A percentile compares a stretch with the other conserved stretches of the same genome.
phyloP scores from a whole-genome alignment of 495 filamentous ascomycete species.

The Tuber melanosporum region DNA sequence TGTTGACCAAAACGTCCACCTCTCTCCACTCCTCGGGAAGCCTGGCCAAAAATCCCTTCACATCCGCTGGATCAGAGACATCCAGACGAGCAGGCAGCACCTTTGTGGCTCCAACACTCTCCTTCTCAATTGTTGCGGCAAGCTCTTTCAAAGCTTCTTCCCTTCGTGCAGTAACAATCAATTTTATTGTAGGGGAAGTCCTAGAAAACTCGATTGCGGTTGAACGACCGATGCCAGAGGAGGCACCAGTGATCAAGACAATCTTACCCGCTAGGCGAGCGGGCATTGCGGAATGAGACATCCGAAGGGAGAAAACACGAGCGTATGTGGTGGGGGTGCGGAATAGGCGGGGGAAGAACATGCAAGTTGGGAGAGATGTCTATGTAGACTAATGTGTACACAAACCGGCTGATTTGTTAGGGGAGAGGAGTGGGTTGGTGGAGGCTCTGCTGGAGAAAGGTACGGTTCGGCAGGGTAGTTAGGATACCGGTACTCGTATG shows the following conservation, averaged over 20 bases:
- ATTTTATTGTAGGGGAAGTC: slow-evolving; percentile 69
- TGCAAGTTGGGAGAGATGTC: slow-evolving; percentile 21
- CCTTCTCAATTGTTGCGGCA: slow-evolving; percentile 67
- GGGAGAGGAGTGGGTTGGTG: not conserved
- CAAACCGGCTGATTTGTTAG: slow-evolving; percentile 5
- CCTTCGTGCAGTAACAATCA: slow-evolving; percentile 81
- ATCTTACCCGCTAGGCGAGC: slow-evolving; percentile 93
- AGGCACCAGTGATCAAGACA: slow-evolving; percentile 84
- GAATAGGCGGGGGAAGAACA: slow-evolving; percentile 10
- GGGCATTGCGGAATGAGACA: slow-evolving; percentile 68
- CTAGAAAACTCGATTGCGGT: slow-evolving; percentile 88
- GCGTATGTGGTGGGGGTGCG: slow-evolving; percentile 7
- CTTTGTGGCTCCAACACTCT: slow-evolving; percentile 64
- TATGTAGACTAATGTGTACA: not conserved
- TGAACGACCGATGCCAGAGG: slow-evolving; percentile 81
- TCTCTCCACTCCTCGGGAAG: slow-evolving; percentile 78
- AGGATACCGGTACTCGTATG: not conserved
- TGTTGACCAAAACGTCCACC: slow-evolving; percentile 90
- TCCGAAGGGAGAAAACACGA: slow-evolving; percentile 42
- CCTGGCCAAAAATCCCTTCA: slow-evolving; percentile 63
- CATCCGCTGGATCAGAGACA: slow-evolving; percentile 70
- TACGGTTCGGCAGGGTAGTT: not conserved
- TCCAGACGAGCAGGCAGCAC: slow-evolving; percentile 79
- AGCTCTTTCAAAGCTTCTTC: slow-evolving; percentile 70
- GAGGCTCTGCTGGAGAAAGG: not conserved